Evolutionary conservation across 169 alveolate species (phyloP), one percentile per base, ranked within the genome.

Genomic region (Eimeria maxima): DNA sequence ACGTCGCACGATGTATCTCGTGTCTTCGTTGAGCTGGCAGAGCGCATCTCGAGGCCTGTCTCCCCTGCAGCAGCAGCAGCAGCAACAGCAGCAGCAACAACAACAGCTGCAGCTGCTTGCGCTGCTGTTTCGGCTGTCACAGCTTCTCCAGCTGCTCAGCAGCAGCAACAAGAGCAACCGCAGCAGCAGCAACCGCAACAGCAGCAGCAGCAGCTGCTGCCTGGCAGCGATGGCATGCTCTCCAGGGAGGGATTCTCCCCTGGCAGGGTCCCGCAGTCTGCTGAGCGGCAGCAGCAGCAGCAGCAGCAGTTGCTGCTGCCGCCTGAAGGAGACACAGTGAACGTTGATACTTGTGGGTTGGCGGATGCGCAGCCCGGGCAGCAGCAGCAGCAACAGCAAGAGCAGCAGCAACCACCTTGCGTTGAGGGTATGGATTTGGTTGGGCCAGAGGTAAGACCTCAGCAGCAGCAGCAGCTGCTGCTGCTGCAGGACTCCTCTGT

Each of bases 211-310:
- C 84, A 74, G n/a, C 47, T 13, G 0, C n/a, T 13, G 0, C n/a
- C 78, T 8, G n/a, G 13, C 16, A 29, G 42, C n/a, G 33, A 33
- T 33, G 0, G 38, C 38, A 33, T 29, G 42, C 22, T 67, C n/a
- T n/a, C 33, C 22, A 29, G 78, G 78, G 78, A 67, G 78, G 78
- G 42, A 13, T 67, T 29, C 78, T 67, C 78, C 42, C 42, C 78
- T n/a, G 78, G 45, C 3, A 67, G 63, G 18, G 63, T 16, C 63
- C 63, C 78, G 22, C 14, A 67, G 33, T 13, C 29, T 22, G 42
- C 78, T 67, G 78, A 67, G 78, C 16, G 22, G 78, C 78, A 67
- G 78, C 78, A 67, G 84, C 84, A 67, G 78, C 78, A 67, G 84
- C 84, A 74, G 47, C 53, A 27, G 84, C 53, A 27, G 38, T 20